Evolutionary conservation across 106 monocot genomes (phyloP), one percentile per base, ranked within the genome.

Genomic region (Phalaenopsis aphrodite): DNA sequence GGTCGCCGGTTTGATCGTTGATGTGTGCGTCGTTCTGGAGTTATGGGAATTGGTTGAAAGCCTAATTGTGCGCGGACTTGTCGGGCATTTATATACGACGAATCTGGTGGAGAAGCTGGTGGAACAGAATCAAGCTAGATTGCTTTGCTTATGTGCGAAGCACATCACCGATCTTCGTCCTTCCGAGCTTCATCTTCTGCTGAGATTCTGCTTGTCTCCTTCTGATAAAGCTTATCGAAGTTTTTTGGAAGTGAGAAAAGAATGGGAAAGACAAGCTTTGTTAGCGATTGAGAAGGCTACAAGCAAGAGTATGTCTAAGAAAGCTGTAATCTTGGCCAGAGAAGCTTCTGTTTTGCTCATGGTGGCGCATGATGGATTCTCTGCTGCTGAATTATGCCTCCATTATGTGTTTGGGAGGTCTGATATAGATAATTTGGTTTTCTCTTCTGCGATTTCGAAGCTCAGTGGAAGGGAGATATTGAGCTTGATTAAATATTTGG

Each of bases 331-430:
- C 72, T 52, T 87, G 21, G 88, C 88, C 18, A 88, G 82, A 69
- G 84, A 88, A 4, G 88, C 92, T 42, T 79, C 99, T 6, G 38
- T 99, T 68, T 57, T 95, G 66, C 79, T 99, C 0, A 91, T 95
- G 93, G 80, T 99, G 85, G 92, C 91, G 10, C 81, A 86, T 69
- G 95, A 99, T 78, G 88, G 85, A 5, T 99, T 99, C 85, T 78
- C 85, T 1, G 72, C 95, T 4, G 56, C 87, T 1, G 95, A 99
- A 73, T 55, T 83, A 46, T 93, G 99, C 82, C 84, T 99, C 83
- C 99, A 99, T 84, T 83, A 86, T 75, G 79, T 99, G 77, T 93
- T 99, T 83, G 86, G 89, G 55, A 87, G 85, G 0, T 58, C 42
- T 18, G 86, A 78, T 67, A 45, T 87, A 12, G 90, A 92, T n/a